Conservation (phyloP, 305 asterid genomes). For the Fraxinus xanthoxyloides region DNA sequence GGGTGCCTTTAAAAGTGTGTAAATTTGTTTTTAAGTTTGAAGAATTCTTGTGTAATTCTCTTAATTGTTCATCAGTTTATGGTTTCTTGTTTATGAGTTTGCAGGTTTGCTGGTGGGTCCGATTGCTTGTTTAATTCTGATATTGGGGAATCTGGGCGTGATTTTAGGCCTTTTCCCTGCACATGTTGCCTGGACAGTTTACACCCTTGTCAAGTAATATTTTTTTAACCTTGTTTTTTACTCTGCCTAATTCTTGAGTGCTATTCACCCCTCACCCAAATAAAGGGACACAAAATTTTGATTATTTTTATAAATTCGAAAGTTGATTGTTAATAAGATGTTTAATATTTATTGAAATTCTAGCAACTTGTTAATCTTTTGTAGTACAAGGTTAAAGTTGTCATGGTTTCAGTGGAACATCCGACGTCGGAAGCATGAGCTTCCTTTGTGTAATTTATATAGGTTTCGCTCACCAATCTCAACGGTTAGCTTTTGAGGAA, state of each 20-base stretch:
- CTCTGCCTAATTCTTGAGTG: background rate
- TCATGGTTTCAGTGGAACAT: background rate
- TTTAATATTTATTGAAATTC: background rate
- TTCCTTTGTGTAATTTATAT: background rate
- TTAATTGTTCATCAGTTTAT: background rate
- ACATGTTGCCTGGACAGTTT: constrained; percentile 83
- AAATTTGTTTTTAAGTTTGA: background rate
- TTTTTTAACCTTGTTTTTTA: background rate
- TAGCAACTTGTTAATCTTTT: background rate
- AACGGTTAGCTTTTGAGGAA: background rate
- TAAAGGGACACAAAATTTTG: background rate
- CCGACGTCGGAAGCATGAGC: background rate
- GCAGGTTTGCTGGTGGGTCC: constrained; percentile 88
- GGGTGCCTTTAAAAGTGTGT: constrained; percentile 82
- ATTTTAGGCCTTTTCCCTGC: constrained; percentile 87
- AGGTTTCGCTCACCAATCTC: background rate
- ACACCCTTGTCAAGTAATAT: constrained; percentile 76
- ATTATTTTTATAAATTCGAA: background rate
- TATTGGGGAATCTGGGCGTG: constrained; percentile 71
- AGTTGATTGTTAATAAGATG: background rate
- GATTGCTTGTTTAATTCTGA: constrained; percentile 63
- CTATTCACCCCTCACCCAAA: background rate
- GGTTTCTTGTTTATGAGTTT: constrained; percentile 16
- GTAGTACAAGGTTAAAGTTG: background rate
- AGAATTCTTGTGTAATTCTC: background rate